A percentile compares a stretch with the other conserved stretches of the same genome.
These are phyloP conservation scores for Agrocybe pediades DNA, from an alignment of 768 basidiomycete genomes.

Conservation along the genomic window DNA sequence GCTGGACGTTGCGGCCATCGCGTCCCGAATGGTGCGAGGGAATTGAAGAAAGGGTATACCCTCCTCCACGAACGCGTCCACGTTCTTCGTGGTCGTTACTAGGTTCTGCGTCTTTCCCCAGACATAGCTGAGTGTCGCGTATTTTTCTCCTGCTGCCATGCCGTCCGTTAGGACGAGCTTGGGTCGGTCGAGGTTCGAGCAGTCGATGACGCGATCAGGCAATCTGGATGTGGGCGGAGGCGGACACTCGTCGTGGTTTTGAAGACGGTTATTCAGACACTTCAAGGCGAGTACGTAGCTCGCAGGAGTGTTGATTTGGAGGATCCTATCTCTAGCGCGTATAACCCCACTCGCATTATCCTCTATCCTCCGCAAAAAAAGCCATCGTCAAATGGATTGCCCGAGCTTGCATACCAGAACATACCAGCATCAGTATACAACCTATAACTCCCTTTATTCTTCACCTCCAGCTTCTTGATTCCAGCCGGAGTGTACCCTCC, in stretches of 20 bases:
- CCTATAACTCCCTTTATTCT: not conserved
- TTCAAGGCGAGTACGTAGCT: conserved; percentile 5
- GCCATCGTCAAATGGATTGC: not conserved
- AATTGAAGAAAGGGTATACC: not conserved
- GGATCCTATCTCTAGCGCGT: conserved; percentile 3
- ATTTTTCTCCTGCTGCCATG: not conserved
- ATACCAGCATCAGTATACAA: not conserved
- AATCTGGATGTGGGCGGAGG: not conserved
- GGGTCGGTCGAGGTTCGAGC: not conserved
- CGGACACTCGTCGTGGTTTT: conserved; percentile 3
- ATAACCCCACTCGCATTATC: conserved; percentile 2
- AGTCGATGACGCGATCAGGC: conserved; percentile 12
- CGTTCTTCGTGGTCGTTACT: conserved; percentile 6
- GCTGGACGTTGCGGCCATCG: conserved; percentile 1
- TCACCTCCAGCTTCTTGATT: not conserved
- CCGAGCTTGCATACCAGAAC: not conserved
- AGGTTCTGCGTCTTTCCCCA: conserved; percentile 7
- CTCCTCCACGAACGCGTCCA: conserved; percentile 1
- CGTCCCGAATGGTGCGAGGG: conserved; percentile 6
- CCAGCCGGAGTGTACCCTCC: not conserved
- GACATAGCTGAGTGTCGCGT: conserved; percentile 11
- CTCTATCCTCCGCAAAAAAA: not conserved
- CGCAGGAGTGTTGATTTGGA: not conserved
- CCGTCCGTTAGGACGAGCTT: conserved; percentile 7
- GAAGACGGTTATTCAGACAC: not conserved